A percentile compares a stretch with the other conserved stretches of the same genome.
Conservation (phyloP, 169 alveolate species). For the Babesia ovis region DNA sequence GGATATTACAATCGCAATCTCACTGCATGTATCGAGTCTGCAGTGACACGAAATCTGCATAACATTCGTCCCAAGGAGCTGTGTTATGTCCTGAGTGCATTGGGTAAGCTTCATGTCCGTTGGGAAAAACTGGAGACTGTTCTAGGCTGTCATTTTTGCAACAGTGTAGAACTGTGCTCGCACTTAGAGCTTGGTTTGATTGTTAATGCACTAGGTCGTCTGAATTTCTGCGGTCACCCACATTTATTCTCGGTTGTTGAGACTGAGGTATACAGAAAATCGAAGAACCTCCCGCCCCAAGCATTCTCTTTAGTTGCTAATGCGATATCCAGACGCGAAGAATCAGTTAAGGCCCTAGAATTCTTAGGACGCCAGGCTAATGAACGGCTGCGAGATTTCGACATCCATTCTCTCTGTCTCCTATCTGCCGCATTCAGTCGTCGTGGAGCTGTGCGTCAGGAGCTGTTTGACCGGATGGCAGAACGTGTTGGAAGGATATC, state of each 20-base stretch:
- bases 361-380: conserved; percentile 4
- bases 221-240: conserved; percentile 50
- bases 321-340: conserved; percentile 31
- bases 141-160: conserved; percentile 60
- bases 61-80: conserved; percentile 42
- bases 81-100: conserved; percentile 27
- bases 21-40: conserved; percentile 22
- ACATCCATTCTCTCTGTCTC: conserved; percentile 60
- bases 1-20: conserved; percentile 56
- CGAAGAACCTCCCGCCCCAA: conserved; percentile 27
- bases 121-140: conserved; percentile 36
- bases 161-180: conserved; percentile 19
- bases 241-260: conserved; percentile 49
- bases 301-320: conserved; percentile 30
- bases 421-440: conserved; percentile 43
- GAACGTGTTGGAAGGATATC: conserved; percentile 74
- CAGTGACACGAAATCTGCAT: conserved; percentile 9
- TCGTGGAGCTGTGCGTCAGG: conserved; percentile 13
- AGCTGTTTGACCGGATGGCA: conserved; percentile 61
- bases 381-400: conserved; percentile 43
- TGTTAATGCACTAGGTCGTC: conserved; percentile 37
- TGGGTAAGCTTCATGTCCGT: conserved; percentile 31
- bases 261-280: conserved; percentile 49
- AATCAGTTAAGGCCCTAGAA: conserved; percentile 14
- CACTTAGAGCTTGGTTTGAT: conserved; percentile 18